Base-by-base conservation (phyloP, 805 yeast genomes). In the Candida qinlingensis region DNA sequence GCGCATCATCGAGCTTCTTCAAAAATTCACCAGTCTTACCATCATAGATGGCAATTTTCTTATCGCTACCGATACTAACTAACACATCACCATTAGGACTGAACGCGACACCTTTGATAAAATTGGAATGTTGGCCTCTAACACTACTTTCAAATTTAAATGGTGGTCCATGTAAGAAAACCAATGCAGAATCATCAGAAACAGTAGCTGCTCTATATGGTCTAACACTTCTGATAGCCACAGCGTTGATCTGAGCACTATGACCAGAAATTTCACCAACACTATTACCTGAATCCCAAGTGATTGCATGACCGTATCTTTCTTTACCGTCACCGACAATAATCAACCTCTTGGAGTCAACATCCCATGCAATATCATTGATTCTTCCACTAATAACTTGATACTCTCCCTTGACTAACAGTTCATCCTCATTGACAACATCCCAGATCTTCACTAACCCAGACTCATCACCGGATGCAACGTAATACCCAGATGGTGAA, bases 231-330 rank as follows among this genome's bases (percentile, higher is more conserved):
- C 85, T 84, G 55, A 92, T 84, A 49, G 85, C 80, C 25, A 90
- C 96, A 0, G 94, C 88, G 61, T 87, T 89, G 61, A 92, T 80
- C 42, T 78, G 80, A 28, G 88, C 83, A 13, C 92, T 77, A 64
- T 94, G 99, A 27, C 99, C 99, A 43, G 90, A 82, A 58, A 92
- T 84, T 63, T 94, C 98, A 47, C 99, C 99, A 40, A 94, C 82
- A n/a, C 97, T 81, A 67, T 94, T 94, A 52, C 99, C 99, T 1
- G 96, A 79, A 62, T 94, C 99, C 78, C 85, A 86, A 7, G 96
- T 81, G 65, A 92, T 88, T 54, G 95, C 90, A 57, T 86, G 96
- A 6, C 98, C 99, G 62, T 80, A 91, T 52, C 86, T 77, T 58
- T 90, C 97, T 56, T 85, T 85, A 44, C 98, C 99, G 57, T 87